Evolutionary conservation across 2,329 filamentous ascomycete genomes (phyloP).

Genomic region (Xylariaceae sp.): DNA sequence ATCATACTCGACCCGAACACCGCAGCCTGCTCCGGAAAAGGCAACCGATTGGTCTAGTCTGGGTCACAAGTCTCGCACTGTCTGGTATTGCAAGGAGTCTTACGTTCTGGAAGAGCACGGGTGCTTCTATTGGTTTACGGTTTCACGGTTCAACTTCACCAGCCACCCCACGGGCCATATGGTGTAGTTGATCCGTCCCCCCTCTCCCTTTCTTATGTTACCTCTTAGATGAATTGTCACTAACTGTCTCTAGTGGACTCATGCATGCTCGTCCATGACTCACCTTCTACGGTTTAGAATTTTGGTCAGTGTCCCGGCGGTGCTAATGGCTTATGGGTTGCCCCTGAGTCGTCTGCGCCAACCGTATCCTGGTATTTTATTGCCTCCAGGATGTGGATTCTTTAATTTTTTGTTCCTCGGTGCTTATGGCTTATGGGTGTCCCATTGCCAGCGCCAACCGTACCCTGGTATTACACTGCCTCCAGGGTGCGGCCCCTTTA

Average conservation of each 20-base stretch:
- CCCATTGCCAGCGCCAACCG: background rate
- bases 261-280: too few relatives aligned
- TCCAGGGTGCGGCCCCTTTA: background rate
- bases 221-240: too few relatives aligned
- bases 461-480: slow-evolving; percentile 1
- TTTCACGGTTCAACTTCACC: background rate
- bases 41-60: slow-evolving; percentile 1
- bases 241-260: too few relatives aligned
- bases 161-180: too few relatives aligned
- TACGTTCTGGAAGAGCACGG: background rate
- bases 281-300: too few relatives aligned
- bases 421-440: background rate
- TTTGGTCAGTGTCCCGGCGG: too few relatives aligned
- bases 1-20: slow-evolving; percentile 6
- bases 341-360: too few relatives aligned
- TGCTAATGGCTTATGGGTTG: too few relatives aligned
- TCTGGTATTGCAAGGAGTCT: background rate
- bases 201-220: background rate
- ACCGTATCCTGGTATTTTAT: too few relatives aligned
- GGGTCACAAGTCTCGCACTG: background rate
- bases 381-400: too few relatives aligned
- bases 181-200: too few relatives aligned
- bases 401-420: background rate
- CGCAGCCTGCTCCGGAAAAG: slow-evolving; percentile 6
- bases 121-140: background rate